These are phyloP conservation scores for Penicillium sp. DNA, from an alignment of 2,329 filamentous ascomycete species.

Conservation along the genomic window DNA sequence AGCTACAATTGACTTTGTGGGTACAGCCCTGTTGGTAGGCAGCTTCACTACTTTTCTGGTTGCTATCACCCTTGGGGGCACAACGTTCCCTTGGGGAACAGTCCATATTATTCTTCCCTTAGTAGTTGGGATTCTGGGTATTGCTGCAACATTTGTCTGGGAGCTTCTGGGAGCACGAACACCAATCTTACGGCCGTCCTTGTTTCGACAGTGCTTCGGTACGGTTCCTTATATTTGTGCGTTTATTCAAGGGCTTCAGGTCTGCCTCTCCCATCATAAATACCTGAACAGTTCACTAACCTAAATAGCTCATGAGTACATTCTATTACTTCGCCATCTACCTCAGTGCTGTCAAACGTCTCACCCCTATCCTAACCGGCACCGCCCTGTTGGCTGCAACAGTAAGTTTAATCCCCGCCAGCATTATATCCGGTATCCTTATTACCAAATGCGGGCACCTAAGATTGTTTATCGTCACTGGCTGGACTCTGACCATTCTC, in stretches of 20 bases:
- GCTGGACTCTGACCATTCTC: too few species aligned
- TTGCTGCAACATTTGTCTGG: slow-evolving; percentile 8
- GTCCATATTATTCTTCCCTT: slow-evolving; percentile 35
- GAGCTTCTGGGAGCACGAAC: slow-evolving; percentile 25
- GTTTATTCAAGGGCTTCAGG: too few species aligned
- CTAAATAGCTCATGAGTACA: too few species aligned
- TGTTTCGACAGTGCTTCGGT: slow-evolving; percentile 21
- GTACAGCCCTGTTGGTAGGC: slow-evolving; percentile 32
- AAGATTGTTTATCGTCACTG: too few species aligned
- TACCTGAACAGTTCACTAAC: too few species aligned
- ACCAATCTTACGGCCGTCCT: slow-evolving; percentile 28
- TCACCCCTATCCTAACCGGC: slow-evolving; percentile 38
- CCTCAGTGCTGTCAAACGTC: slow-evolving; percentile 48
- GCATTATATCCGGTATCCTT: slow-evolving; percentile 34
- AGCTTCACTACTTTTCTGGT: slow-evolving; percentile 35
- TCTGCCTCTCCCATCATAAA: too few species aligned
- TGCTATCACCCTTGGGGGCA: slow-evolving; percentile 36
- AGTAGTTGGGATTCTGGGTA: slow-evolving; percentile 29
- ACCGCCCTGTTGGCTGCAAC: slow-evolving; percentile 34
- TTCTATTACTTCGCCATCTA: slow-evolving; percentile 49
- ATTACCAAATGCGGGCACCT: slow-evolving; percentile 27
- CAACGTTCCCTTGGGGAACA: slow-evolving; percentile 33
- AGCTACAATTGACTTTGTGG: slow-evolving; percentile 34
- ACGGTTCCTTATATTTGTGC: slow-evolving; percentile 12
- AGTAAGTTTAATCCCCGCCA: slow-evolving; percentile 28